Evolutionary conservation across 2,329 filamentous ascomycete genomes (phyloP).

Genomic region (Neoscytalidium dimidiatum): DNA sequence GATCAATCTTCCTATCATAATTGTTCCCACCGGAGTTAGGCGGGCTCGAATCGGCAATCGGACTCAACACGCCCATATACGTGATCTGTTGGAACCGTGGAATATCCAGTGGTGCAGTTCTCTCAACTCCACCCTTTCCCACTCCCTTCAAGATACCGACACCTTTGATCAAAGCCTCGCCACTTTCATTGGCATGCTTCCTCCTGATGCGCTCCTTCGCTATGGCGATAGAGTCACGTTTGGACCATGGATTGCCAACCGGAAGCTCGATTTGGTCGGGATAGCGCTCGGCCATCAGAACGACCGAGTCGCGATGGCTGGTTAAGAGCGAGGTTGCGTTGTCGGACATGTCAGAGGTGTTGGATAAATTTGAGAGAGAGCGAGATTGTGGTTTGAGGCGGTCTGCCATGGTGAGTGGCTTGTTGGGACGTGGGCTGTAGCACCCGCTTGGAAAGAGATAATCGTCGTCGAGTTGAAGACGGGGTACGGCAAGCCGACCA

Average conservation of each 20-base stretch:
- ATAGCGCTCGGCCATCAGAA: conserved; percentile 1
- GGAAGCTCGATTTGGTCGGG: background rate
- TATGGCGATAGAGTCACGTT: conserved; percentile 16
- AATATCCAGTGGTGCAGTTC: background rate
- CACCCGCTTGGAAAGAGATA: background rate
- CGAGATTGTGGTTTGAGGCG: background rate
- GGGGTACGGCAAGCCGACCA: background rate
- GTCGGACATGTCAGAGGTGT: conserved; percentile 8
- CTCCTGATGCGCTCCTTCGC: conserved; percentile 14
- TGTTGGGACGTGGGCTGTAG: conserved; percentile 13
- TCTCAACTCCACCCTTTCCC: background rate
- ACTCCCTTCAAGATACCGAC: background rate
- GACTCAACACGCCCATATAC: conserved; percentile 16
- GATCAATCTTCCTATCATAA: background rate
- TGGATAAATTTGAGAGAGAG: background rate
- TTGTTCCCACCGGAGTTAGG: background rate
- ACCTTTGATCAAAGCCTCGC: background rate
- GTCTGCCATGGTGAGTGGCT: background rate
- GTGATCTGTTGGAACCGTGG: conserved; percentile 13
- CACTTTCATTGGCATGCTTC: background rate
- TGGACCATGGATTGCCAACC: background rate
- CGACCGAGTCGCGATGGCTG: conserved; percentile 4
- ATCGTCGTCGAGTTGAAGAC: background rate
- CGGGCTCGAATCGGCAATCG: conserved; percentile 11
- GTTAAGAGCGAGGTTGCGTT: background rate